Percentiles rank a stretch among this genome's conserved stretches.
These are phyloP conservation scores for Jatropha multifida DNA, from an alignment of 441 rosid genomes.

Conservation along the genomic window DNA sequence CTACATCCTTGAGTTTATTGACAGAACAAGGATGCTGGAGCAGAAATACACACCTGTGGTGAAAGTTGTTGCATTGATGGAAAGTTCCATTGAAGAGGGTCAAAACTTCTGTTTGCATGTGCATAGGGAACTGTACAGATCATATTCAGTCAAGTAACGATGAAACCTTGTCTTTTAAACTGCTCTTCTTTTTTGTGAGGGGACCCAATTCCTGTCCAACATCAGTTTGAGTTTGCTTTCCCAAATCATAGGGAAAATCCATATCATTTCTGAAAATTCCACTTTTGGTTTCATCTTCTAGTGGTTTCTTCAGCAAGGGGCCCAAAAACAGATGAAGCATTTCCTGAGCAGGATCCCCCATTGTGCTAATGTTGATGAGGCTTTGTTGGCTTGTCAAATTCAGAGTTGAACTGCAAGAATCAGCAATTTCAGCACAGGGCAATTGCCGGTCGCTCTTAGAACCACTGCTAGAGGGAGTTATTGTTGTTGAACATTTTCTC, in stretches of 20 bases:
- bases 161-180: slow-evolving; percentile 52
- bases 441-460: neutral
- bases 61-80: neutral
- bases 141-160: slow-evolving; percentile 35
- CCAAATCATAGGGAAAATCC: slow-evolving; percentile 17
- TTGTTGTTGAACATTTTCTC: slow-evolving; percentile 11
- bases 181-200: slow-evolving; percentile 40
- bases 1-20: neutral
- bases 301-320: slow-evolving; percentile 48
- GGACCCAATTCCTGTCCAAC: slow-evolving; percentile 27
- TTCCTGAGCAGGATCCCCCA: slow-evolving; percentile 51
- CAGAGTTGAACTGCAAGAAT: neutral
- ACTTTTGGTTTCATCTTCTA: slow-evolving; percentile 22
- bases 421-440: slow-evolving; percentile 11
- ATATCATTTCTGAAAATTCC: slow-evolving; percentile 19
- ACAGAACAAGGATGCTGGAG: neutral
- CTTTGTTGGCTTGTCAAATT: slow-evolving; percentile 17
- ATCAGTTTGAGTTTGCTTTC: slow-evolving; percentile 27
- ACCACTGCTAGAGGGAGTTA: slow-evolving; percentile 12
- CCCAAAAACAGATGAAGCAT: slow-evolving; percentile 62
- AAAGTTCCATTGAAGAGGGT: too few species aligned
- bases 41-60: slow-evolving; percentile 7
- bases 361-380: slow-evolving; percentile 6
- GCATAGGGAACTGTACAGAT: neutral
- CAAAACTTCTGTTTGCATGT: neutral